These are phyloP conservation scores for Hordeum pubiflorum DNA, from an alignment of 202 grass and related monocot species.

Conservation along the genomic window DNA sequence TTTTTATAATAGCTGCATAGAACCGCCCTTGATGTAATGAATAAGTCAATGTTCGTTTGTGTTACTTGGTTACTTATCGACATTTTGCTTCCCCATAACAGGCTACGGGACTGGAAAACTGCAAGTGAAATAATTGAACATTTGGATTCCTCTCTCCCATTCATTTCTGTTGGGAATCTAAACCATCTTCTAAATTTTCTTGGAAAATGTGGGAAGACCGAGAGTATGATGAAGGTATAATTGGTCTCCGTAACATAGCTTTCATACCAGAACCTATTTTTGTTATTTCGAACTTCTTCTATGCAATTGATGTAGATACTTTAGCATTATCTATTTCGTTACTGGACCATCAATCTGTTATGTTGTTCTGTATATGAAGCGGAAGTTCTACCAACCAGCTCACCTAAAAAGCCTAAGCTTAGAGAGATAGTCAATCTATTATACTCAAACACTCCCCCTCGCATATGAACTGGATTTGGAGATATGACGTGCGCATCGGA, in stretches of 20 bases:
- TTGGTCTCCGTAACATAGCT: neutral
- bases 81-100: conserved; percentile 30
- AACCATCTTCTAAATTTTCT: conserved; percentile 85
- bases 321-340: conserved; percentile 2
- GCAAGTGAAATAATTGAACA: conserved; percentile 64
- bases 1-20: neutral
- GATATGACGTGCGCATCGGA: neutral
- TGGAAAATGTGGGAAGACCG: conserved; percentile 87
- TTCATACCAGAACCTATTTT: neutral
- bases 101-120: conserved; percentile 80
- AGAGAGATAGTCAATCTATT: neutral
- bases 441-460: neutral
- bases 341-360: neutral
- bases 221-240: conserved; percentile 87
- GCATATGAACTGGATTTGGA: neutral
- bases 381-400: neutral
- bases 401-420: neutral
- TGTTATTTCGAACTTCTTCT: conserved; percentile 6
- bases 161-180: conserved; percentile 61
- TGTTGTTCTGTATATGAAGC: neutral
- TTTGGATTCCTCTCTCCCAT: conserved; percentile 66
- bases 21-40: neutral
- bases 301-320: neutral
- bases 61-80: neutral
- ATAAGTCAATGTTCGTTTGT: conserved; percentile 15